Conservation (phyloP, 164 flowering plant genomes). For the Tetrastigma voinierianum region DNA sequence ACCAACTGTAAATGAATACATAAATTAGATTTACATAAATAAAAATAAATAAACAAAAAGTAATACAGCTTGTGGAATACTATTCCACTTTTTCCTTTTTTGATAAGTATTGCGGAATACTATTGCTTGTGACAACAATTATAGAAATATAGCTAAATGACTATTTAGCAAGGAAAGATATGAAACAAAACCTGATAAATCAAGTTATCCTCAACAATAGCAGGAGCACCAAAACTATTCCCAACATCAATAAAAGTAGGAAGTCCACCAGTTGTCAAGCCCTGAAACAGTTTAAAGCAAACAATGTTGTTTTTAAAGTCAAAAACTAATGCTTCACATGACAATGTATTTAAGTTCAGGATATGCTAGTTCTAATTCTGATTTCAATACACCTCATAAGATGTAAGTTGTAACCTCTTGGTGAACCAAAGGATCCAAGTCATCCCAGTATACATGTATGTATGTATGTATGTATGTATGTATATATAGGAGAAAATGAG, state of each 20-base stretch:
- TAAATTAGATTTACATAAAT: conserved; percentile 9
- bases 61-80: neutral
- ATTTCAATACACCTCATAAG: too few species aligned
- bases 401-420: too few species aligned
- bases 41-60: conserved; percentile 3
- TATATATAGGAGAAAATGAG: too few species aligned
- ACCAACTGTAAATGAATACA: conserved; percentile 49
- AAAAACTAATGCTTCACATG: conserved; percentile 17
- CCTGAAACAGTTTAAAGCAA: conserved; percentile 43
- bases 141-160: neutral
- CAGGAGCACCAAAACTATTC: conserved; percentile 98
- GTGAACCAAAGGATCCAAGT: too few species aligned
- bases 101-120: too few species aligned
- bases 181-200: conserved; percentile 61
- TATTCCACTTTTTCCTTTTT: too few species aligned
- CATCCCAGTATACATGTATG: too few species aligned
- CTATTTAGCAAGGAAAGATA: neutral
- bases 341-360: neutral
- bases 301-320: neutral
- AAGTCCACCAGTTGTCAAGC: conserved; percentile 94
- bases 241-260: conserved; percentile 98
- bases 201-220: conserved; percentile 90
- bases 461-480: too few species aligned
- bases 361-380: neutral
- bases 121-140: neutral